Base-by-base conservation (phyloP, 2,329 filamentous ascomycete genomes). In the Zymoseptoria crescenta region DNA sequence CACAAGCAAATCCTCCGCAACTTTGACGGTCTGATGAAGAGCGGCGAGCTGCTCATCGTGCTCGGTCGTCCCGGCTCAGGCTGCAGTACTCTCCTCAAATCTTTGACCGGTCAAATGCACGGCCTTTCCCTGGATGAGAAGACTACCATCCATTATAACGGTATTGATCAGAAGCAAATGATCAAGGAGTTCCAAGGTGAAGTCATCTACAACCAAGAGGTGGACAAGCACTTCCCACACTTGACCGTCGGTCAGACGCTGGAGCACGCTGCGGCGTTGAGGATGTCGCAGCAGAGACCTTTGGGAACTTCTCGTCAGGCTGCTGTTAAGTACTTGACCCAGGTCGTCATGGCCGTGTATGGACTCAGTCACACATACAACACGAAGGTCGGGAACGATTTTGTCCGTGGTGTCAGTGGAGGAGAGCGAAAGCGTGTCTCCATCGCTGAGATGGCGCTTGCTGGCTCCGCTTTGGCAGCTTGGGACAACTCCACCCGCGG, bases 21-120 rank as follows among this genome's bases (percentile, higher is more conserved):
- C 56, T 83, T 83, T 60, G 76, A 83, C 62, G 81, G 81, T 7
- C 69, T 80, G 0, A 68, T 84, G 55, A 78, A 77, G 59, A 76
- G 74, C 58, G 81, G 81, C 1, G 78, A 80, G 67, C 65, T 79
- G 28, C 70, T 78, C 9, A 72, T 79, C 48, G 77, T 80, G 0
- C 74, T 80, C 8, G 78, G 77, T 16, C 68, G 76, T 10, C 78
- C 78, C 0, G 81, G 78, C 0, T 83, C 81, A 4, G 85, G 86
- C 4, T 88, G 85, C 71, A 83, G 79, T 55, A 88, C 85, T 0
- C 73, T 87, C 0, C 75, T 88, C 8, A 87, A 87, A 73, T 78
- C 83, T 0, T 74, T 88, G 27, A 80, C 77, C 16, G 83, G 83
- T 48, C 81, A 88, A 68, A 75, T 83, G 9, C 75, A 84, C 53